Conservation (phyloP, 2,329 filamentous ascomycete species). For the Ascomycota sp. region DNA sequence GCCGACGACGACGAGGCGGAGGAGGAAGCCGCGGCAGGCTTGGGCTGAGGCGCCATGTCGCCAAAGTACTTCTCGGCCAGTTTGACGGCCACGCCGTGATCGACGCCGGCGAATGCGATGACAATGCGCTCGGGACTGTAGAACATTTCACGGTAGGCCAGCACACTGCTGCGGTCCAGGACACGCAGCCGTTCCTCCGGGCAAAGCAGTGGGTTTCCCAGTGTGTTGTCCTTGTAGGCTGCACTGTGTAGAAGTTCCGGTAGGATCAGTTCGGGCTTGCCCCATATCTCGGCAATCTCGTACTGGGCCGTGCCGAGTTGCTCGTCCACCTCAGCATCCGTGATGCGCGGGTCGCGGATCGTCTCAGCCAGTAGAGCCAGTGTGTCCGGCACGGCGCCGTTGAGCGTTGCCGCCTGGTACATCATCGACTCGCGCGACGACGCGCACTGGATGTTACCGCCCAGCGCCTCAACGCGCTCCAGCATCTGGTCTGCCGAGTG, state of each 20-base stretch:
- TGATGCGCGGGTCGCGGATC: constrained; percentile 68
- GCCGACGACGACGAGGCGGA: constrained; percentile 11
- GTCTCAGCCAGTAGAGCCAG: constrained; percentile 80
- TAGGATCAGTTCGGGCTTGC: constrained; percentile 86
- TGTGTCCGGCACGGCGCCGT: constrained; percentile 67
- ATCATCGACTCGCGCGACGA: constrained; percentile 90
- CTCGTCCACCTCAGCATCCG: constrained; percentile 65
- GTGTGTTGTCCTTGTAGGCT: constrained; percentile 86
- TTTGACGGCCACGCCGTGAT: constrained; percentile 59
- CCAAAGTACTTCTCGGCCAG: constrained; percentile 77
- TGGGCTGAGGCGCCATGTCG: constrained; percentile 71
- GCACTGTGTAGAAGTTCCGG: constrained; percentile 91
- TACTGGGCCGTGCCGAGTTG: constrained; percentile 86
- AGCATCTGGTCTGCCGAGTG: constrained; percentile 68
- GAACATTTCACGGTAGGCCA: constrained; percentile 63
- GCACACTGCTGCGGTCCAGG: constrained; percentile 56
- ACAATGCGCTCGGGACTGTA: constrained; percentile 84
- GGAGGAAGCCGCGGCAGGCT: too few species aligned
- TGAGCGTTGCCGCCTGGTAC: constrained; percentile 98
- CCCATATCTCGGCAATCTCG: constrained; percentile 94
- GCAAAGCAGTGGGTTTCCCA: constrained; percentile 84
- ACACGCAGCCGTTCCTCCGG: constrained; percentile 59
- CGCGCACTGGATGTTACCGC: constrained; percentile 92
- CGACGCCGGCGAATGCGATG: constrained; percentile 81
- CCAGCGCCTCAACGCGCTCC: constrained; percentile 68